Evolutionary conservation across 768 basidiomycete species (phyloP).

Genomic region (Obba rivulosa): DNA sequence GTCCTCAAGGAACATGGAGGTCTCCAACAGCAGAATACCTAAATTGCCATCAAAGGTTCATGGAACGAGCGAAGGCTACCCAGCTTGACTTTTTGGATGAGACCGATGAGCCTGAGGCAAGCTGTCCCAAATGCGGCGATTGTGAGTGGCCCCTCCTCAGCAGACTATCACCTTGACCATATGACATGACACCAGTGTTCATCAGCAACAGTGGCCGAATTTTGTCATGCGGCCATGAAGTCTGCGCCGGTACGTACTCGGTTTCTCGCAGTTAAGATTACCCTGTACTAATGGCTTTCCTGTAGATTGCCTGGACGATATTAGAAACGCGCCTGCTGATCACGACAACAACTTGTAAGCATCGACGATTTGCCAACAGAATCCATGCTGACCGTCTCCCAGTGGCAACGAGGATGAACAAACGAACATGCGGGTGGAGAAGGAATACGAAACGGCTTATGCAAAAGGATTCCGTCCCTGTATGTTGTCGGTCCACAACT

Average conservation of each 20-base stretch:
- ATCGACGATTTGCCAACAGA: background rate
- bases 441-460: conserved; percentile 49
- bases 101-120: conserved; percentile 35
- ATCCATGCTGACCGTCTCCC: background rate
- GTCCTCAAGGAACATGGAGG: background rate
- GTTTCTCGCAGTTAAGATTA: no score
- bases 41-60: conserved; percentile 29
- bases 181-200: conserved; percentile 32
- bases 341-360: conserved; percentile 60
- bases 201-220: conserved; percentile 49
- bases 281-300: background rate
- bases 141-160: conserved; percentile 26
- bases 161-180: background rate
- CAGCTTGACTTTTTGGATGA: conserved; percentile 46
- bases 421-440: conserved; percentile 50
- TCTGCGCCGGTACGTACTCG: conserved; percentile 48
- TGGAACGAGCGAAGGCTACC: conserved; percentile 40
- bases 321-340: conserved; percentile 44
- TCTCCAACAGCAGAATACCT: background rate
- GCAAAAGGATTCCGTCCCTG: conserved; percentile 58
- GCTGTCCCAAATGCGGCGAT: conserved; percentile 67
- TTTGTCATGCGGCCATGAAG: conserved; percentile 61
- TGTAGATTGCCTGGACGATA: conserved; percentile 51
- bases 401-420: conserved; percentile 54
- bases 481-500: conserved; percentile 21